Percentiles rank a stretch among this genome's conserved stretches.
phyloP scores from a whole-genome alignment of 495 filamentous ascomycete species.

The Penicillium soppii region DNA sequence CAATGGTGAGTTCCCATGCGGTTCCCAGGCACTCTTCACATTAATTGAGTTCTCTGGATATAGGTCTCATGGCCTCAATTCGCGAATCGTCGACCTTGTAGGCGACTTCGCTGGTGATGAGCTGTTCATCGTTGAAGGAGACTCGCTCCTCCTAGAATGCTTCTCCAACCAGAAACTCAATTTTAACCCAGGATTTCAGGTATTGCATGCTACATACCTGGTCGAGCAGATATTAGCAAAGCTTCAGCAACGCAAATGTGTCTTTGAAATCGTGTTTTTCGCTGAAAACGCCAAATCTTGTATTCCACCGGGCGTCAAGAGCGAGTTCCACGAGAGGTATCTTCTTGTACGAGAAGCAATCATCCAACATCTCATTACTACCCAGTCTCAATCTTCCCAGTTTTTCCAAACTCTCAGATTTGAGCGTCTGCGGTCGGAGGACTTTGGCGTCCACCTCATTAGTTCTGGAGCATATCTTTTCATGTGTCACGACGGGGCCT shows the following conservation, averaged over 20 bases:
- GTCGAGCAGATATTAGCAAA: slow-evolving; percentile 64
- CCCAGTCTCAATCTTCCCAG: background rate
- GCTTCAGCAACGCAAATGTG: slow-evolving; percentile 60
- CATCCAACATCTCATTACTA: slow-evolving; percentile 56
- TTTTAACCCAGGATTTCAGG: slow-evolving; percentile 64
- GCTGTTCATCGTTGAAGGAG: slow-evolving; percentile 70
- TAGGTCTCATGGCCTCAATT: slow-evolving; percentile 19
- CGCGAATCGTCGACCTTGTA: slow-evolving; percentile 30
- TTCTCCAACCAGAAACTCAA: slow-evolving; percentile 61
- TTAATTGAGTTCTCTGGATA: background rate
- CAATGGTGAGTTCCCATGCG: background rate
- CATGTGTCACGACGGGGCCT: slow-evolving; percentile 65
- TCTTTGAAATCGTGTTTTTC: slow-evolving; percentile 70
- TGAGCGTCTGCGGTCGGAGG: slow-evolving; percentile 35
- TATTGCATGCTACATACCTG: slow-evolving; percentile 67
- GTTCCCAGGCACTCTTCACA: background rate
- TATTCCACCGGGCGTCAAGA: slow-evolving; percentile 3
- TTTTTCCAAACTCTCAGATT: slow-evolving; percentile 32
- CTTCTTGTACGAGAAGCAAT: slow-evolving; percentile 59
- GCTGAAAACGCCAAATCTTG: slow-evolving; percentile 29
- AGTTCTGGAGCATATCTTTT: slow-evolving; percentile 58
- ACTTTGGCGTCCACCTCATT: slow-evolving; percentile 55
- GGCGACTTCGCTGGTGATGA: slow-evolving; percentile 75
- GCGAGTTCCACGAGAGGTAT: slow-evolving; percentile 44
- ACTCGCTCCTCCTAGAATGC: slow-evolving; percentile 63